Base-by-base conservation (phyloP, 768 basidiomycete genomes). In the Guyanaporus albipodus region DNA sequence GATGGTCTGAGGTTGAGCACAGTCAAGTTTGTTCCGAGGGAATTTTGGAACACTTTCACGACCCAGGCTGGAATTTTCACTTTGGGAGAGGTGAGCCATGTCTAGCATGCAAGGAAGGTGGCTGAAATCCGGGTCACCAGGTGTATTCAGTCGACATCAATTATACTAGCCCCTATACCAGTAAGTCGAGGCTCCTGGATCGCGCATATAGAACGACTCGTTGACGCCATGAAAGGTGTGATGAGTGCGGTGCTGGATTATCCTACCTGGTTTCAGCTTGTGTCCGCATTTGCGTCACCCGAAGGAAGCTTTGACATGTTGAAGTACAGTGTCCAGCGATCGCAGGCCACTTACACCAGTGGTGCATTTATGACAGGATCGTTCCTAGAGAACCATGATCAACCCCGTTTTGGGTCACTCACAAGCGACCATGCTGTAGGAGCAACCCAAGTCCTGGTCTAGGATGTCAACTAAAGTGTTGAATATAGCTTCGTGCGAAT, bases 1-100 rank as follows among this genome's bases (percentile, higher is more conserved):
- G 82, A 83, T 54, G 77, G 80, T 8, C 56, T 82, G 24, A 72
- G 81, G 21, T 73, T 83, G 60, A 80, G 81, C 45, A 77, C 80
- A 4, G 79, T 75, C 50, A 82, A 80, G 60, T 78, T 79, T 57
- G 67, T 83, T 52, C 65, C 71, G 2, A 70, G 69, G 52, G 65
- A 70, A 18, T 83, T 83, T 60, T 83, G 80, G 80, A 69, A 68
- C 8, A 70, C 57, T 5, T 82, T 81, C 57, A 66, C 71, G 38
- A 55, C 62, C 18, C 62, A 73, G 10, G 75, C 78, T 0, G 74
- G 72, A 4, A 71, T 80, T 8, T 80, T 72, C 56, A 76, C 74
- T 44, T 67, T 82, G 29, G 81, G 81, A 28, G 81, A 83, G 63
- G 62, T 64, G 28, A 29, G 56, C 29, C 5, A 6, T 68, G 73